A percentile compares a stretch with the other conserved stretches of the same genome.
Evolutionary conservation across 805 yeast genomes (phyloP).

Genomic region (Ogataea polymorpha): DNA sequence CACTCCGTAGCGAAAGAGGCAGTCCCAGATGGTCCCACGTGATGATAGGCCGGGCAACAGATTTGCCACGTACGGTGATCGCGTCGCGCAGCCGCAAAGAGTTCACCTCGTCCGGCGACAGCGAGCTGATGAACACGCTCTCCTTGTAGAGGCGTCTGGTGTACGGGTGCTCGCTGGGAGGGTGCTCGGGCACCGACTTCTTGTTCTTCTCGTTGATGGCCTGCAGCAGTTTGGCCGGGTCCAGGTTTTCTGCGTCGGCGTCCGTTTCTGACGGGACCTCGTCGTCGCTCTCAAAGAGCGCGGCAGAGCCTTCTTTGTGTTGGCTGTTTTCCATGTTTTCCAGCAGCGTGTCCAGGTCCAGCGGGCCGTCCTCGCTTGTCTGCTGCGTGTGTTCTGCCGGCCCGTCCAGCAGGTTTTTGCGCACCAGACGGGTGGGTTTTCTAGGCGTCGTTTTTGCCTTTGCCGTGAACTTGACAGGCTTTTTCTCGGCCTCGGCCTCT

Average conservation of each 20-base stretch:
- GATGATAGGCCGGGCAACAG: conserved; percentile 61
- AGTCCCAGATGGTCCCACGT: conserved; percentile 84
- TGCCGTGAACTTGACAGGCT: conserved; percentile 21
- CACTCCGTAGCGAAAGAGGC: conserved; percentile 52
- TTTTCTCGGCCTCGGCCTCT: conserved; percentile 27
- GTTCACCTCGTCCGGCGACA: conserved; percentile 55
- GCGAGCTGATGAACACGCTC: conserved; percentile 46
- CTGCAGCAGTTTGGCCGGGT: conserved; percentile 35
- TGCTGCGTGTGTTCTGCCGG: background rate
- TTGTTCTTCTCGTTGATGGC: conserved; percentile 44
- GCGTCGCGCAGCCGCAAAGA: conserved; percentile 57
- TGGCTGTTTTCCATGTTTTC: background rate
- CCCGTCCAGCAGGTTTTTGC: conserved; percentile 3
- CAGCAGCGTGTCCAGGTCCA: conserved; percentile 1
- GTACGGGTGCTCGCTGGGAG: conserved; percentile 49
- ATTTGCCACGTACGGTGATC: conserved; percentile 60
- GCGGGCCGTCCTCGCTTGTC: background rate
- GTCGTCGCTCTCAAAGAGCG: conserved; percentile 10
- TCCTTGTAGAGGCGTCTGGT: conserved; percentile 61
- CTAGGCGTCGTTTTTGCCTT: conserved; percentile 7
- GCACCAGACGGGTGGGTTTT: conserved; percentile 3
- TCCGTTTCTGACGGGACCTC: conserved; percentile 35
- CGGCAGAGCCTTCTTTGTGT: background rate
- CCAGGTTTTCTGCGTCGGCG: conserved; percentile 29
- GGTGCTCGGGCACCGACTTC: conserved; percentile 48